Percentiles rank a stretch among this genome's conserved stretches.
Evolutionary conservation across 768 basidiomycete species (phyloP).

Genomic region (Saitozyma sp.): DNA sequence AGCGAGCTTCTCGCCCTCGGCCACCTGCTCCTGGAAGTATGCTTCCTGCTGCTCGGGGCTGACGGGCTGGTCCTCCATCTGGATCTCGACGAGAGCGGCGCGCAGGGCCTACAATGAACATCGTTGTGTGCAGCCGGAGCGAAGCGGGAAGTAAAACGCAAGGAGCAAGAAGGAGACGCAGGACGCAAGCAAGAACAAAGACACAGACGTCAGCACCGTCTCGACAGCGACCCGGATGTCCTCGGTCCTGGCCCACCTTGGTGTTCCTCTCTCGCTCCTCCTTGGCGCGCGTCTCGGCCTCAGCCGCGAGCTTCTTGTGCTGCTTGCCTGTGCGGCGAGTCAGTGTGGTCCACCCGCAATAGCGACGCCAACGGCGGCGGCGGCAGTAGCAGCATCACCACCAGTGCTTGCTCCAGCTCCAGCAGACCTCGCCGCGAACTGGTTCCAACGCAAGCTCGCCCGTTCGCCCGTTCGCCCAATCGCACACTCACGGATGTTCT

Average conservation of each 20-base stretch:
- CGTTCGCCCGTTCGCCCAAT: neutral
- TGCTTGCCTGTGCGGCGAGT: constrained; percentile 68
- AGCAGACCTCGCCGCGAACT: too few species aligned
- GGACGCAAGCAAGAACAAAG: too few species aligned
- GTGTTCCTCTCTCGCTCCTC: constrained; percentile 50
- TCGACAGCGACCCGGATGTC: too few species aligned
- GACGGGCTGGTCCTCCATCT: constrained; percentile 65
- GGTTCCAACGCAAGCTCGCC: too few species aligned
- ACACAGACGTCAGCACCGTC: too few species aligned
- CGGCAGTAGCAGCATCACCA: neutral
- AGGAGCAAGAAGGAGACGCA: too few species aligned
- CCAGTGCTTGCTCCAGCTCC: too few species aligned
- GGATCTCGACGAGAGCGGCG: constrained; percentile 56
- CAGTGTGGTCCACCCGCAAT: neutral
- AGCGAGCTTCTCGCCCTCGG: constrained; percentile 79
- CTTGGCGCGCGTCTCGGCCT: constrained; percentile 56
- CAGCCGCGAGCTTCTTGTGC: constrained; percentile 81
- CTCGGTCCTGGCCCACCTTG: constrained; percentile 50
- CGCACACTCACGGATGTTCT: constrained; percentile 69
- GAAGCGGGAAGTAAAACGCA: neutral
- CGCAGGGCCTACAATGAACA: constrained; percentile 27
- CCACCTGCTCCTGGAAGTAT: constrained; percentile 89
- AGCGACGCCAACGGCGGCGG: neutral
- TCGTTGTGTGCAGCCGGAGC: neutral
- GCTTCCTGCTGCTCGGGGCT: constrained; percentile 75